Evolutionary conservation across 2,329 filamentous ascomycete species (phyloP).

Genomic region (Talaromyces rugulosus): DNA sequence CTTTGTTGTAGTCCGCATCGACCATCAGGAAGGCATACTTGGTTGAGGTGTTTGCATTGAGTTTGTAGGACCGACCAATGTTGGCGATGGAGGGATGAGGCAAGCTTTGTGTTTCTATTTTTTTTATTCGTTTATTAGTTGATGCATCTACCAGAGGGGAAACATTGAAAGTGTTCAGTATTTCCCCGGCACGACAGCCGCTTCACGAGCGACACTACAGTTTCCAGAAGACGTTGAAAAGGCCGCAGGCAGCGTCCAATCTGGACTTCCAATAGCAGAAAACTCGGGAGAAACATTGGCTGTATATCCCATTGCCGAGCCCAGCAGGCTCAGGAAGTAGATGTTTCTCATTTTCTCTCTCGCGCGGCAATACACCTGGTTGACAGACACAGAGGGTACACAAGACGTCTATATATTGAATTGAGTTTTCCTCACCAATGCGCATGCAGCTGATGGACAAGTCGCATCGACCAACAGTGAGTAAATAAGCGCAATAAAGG

Average conservation of each 20-base stretch:
- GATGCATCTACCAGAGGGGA: background rate
- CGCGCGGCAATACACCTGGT: too few relatives aligned
- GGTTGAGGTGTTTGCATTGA: background rate
- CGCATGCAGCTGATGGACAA: background rate
- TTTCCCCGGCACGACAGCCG: background rate
- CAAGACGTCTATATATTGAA: background rate
- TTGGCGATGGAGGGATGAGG: background rate
- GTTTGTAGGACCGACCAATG: background rate
- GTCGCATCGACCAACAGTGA: too few relatives aligned
- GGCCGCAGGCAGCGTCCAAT: background rate
- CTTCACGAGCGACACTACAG: background rate
- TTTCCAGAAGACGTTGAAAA: background rate
- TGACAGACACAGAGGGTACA: background rate
- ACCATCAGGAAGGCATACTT: conserved; percentile 11
- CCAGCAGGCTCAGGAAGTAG: background rate
- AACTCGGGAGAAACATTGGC: background rate
- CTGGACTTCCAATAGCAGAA: background rate
- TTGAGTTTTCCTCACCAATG: background rate
- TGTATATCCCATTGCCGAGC: background rate
- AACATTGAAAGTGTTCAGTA: background rate
- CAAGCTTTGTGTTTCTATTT: background rate
- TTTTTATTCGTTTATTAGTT: background rate
- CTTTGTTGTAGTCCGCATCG: conserved; percentile 5
- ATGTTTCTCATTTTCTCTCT: background rate
- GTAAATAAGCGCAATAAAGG: too few relatives aligned